Conservation (phyloP, 1,284 basidiomycete genomes). For the Vanrija humicola region DNA sequence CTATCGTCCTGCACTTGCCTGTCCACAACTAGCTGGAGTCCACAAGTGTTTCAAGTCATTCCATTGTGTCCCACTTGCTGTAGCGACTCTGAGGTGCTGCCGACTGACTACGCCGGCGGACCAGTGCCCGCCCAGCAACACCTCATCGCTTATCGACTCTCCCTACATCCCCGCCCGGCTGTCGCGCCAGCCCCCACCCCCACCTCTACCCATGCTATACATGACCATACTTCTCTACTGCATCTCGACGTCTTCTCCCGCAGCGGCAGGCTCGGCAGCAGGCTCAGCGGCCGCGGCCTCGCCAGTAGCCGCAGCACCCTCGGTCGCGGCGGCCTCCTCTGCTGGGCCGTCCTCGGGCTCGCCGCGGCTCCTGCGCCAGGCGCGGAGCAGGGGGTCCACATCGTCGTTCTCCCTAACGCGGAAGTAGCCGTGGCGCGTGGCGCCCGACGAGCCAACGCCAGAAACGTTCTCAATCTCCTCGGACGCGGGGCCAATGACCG, state of each 20-base stretch:
- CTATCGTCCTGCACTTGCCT: too few relatives aligned
- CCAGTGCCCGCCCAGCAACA: too few relatives aligned
- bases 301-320: conserved; percentile 2
- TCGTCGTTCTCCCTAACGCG: conserved; percentile 53
- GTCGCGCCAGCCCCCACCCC: background rate
- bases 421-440: conserved; percentile 41
- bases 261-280: background rate
- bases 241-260: conserved; percentile 6
- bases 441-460: conserved; percentile 22
- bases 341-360: conserved; percentile 45
- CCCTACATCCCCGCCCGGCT: too few relatives aligned
- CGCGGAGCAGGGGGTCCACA: conserved; percentile 66
- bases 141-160: too few relatives aligned
- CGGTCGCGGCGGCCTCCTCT: conserved; percentile 20
- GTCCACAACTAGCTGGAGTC: too few relatives aligned
- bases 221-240: background rate
- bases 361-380: conserved; percentile 45
- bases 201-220: background rate
- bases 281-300: conserved; percentile 1
- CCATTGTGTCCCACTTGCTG: too few relatives aligned
- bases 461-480: conserved; percentile 25
- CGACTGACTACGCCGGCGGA: too few relatives aligned
- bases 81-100: too few relatives aligned
- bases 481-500: conserved; percentile 67
- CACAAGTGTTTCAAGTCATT: too few relatives aligned